Base-by-base conservation (phyloP, 768 basidiomycete genomes). In the Pisolithus tinctorius region DNA sequence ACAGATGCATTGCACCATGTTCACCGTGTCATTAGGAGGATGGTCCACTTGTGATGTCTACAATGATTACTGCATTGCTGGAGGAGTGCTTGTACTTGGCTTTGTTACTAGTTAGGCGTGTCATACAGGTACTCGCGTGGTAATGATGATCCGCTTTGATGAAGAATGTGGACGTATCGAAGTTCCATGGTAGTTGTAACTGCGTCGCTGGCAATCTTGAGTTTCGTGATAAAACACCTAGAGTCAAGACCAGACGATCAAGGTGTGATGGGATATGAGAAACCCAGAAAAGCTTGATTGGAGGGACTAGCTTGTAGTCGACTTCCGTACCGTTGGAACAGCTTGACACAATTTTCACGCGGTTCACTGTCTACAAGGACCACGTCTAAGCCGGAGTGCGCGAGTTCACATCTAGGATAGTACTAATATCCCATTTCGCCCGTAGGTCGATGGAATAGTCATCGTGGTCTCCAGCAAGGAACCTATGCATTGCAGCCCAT, bases 401-500 rank as follows among this genome's bases (percentile, higher is more conserved):
- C 1, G 34, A 34, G 34, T 45, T 25, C 4, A 44, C 40, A 3
- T 45, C 43, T 2, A 48, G n/a, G 42, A 59, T 56, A 4, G 52
- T 47, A 58, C 90, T 86, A 16, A 95, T 79, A 47, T 76, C 80
- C 94, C 94, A 98, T 63, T 84, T 86, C 14, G 88, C 70, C 30
- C 75, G 71, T 6, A 85, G 69, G 20, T 77, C 76, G 13, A 87
- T 73, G 23, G 75, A 71, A 55, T 84, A 90, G 7, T 77, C 71
- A 58, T 86, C 86, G 41, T 75, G 68, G 51, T 85, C 82, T 4
- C 71, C 71, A 0, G 70, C 71, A 25, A 86, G 73, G 55, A 96
- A 88, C 11, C 93, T 81, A 58, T 84, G 71, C 78, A 94, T 86
- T 0, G 89, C 84, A 4, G 93, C 88, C 88, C 87, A 95, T 2